phyloP scores from a whole-genome alignment of 2,329 filamentous ascomycete species.

The Hymenoscyphus linearis region DNA sequence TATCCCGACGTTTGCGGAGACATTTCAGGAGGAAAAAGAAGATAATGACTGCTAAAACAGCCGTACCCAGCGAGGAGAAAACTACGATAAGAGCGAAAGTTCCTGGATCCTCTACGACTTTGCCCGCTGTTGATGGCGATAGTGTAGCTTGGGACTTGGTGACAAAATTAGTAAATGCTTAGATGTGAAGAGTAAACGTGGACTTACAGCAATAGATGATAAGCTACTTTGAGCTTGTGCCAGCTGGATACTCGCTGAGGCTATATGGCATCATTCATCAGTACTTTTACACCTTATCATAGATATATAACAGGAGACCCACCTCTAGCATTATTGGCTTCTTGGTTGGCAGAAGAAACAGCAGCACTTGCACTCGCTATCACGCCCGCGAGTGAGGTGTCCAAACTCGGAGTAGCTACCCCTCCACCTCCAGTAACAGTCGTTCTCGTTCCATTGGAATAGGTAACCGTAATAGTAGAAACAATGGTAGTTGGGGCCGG shows the following conservation, averaged over 20 bases:
- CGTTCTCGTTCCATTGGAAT: not conserved
- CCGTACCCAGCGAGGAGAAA: constrained; percentile 24
- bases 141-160: constrained; percentile 9
- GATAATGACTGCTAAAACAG: constrained; percentile 15
- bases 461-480: not conserved
- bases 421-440: not conserved
- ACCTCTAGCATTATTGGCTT: constrained; percentile 1
- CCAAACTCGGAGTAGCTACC: not conserved
- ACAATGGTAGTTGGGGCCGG: not conserved
- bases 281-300: not conserved
- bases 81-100: constrained; percentile 19
- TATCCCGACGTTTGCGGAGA: constrained; percentile 5
- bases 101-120: constrained; percentile 12
- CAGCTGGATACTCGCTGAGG: constrained; percentile 12
- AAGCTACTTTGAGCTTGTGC: not conserved
- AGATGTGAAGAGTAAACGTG: not conserved
- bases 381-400: not conserved
- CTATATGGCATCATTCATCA: constrained; percentile 2
- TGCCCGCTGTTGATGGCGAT: constrained; percentile 6
- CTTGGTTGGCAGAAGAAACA: constrained; percentile 1
- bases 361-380: constrained; percentile 6
- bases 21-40: constrained; percentile 11
- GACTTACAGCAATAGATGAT: not conserved
- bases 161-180: constrained; percentile 9
- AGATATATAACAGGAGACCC: not conserved